Evolutionary conservation across 1,139 yeast species (phyloP).

Genomic region (Yamadazyma atmosphaerica): DNA sequence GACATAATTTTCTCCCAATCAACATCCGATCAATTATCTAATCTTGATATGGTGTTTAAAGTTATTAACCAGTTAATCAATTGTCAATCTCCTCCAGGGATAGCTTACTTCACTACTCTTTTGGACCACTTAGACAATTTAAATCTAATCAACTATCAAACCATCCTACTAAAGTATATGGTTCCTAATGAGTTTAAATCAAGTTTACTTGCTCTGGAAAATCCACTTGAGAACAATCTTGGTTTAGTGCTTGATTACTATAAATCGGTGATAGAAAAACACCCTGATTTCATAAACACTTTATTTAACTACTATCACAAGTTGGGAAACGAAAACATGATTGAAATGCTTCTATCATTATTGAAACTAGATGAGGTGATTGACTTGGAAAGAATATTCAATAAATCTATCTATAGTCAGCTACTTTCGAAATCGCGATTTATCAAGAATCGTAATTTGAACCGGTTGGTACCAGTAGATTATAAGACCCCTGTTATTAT

Average conservation of each 20-base stretch:
- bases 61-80: conserved; percentile 3
- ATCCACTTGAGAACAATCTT: conserved; percentile 1
- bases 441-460: conserved; percentile 15
- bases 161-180: conserved; percentile 11
- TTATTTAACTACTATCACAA: conserved; percentile 30
- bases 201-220: conserved; percentile 5
- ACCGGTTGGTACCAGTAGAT: conserved; percentile 12
- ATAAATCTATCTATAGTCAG: conserved; percentile 19
- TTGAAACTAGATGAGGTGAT: conserved; percentile 30
- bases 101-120: conserved; percentile 7
- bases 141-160: conserved; percentile 8
- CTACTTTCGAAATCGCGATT: conserved; percentile 33
- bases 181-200: conserved; percentile 7
- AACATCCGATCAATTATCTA: not conserved
- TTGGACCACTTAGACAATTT: conserved; percentile 7
- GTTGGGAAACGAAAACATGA: conserved; percentile 10
- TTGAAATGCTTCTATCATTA: conserved; percentile 28
- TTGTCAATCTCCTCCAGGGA: conserved; percentile 10
- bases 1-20: not conserved
- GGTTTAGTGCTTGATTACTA: conserved; percentile 8
- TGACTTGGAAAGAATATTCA: conserved; percentile 24
- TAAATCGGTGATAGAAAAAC: conserved; percentile 13
- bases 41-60: conserved; percentile 5
- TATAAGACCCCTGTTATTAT: conserved; percentile 20
- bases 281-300: conserved; percentile 29